Conservation (phyloP, 441 rosid genomes). For the Theobroma grandiflorum region DNA sequence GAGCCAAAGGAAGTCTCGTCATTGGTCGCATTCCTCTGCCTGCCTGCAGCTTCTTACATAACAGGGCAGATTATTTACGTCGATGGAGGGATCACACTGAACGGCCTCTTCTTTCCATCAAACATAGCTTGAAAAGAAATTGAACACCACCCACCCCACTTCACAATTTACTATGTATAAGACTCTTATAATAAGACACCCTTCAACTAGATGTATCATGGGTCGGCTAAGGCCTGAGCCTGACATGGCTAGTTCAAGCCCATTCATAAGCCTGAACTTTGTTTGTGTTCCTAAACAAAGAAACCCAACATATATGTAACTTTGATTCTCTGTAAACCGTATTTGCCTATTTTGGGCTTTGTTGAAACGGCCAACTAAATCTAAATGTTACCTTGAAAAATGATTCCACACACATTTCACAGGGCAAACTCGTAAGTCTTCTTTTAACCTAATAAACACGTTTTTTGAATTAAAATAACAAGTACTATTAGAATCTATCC, state of each 20-base stretch:
- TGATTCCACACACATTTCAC: not conserved
- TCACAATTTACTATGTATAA: not conserved
- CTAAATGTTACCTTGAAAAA: not conserved
- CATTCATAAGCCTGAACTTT: not conserved
- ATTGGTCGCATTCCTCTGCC: constrained; percentile 47
- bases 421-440: no score
- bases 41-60: constrained; percentile 57
- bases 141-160: not conserved
- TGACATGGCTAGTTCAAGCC: not conserved
- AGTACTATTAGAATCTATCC: no score
- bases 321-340: no score
- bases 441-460: no score
- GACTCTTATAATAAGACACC: no score
- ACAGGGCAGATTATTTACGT: constrained; percentile 53
- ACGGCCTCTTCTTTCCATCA: constrained; percentile 38
- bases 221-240: not conserved
- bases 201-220: not conserved
- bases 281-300: no score
- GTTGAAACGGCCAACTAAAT: not conserved
- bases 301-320: no score
- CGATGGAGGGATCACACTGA: constrained; percentile 54
- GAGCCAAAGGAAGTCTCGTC: constrained; percentile 50
- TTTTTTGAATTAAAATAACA: no score
- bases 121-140: not conserved
- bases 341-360: not conserved